These are phyloP conservation scores for Ascochyta rabiei DNA, from an alignment of 2,329 filamentous ascomycete genomes.

Conservation along the genomic window DNA sequence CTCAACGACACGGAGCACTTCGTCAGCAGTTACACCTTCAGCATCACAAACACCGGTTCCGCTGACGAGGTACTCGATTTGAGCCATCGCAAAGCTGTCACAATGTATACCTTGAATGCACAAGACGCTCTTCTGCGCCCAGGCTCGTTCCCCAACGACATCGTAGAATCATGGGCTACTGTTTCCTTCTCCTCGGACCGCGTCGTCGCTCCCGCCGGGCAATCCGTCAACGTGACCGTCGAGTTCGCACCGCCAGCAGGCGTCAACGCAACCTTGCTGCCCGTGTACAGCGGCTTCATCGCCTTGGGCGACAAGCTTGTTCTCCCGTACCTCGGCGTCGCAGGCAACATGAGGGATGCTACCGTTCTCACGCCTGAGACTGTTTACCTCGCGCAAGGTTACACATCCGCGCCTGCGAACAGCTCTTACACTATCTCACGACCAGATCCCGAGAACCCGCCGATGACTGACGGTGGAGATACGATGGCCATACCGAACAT, in stretches of 20 bases:
- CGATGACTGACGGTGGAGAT: no score
- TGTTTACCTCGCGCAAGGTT: constrained; percentile 19
- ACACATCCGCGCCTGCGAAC: background rate
- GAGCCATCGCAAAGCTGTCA: no score
- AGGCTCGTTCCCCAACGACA: constrained; percentile 13
- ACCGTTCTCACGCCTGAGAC: constrained; percentile 6
- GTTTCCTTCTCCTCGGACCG: constrained; percentile 16
- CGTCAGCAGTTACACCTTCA: constrained; percentile 29
- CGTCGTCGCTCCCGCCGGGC: constrained; percentile 24
- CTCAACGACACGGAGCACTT: constrained; percentile 36
- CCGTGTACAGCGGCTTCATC: constrained; percentile 33
- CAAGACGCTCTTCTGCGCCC: constrained; percentile 11
- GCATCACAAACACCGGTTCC: constrained; percentile 23
- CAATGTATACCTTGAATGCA: background rate
- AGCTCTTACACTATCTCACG: no score
- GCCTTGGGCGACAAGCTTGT: constrained; percentile 17
- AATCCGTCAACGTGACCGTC: constrained; percentile 19
- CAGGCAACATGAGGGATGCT: constrained; percentile 21
- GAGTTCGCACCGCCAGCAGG: constrained; percentile 28
- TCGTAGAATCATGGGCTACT: constrained; percentile 16
- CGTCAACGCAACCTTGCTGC: constrained; percentile 25
- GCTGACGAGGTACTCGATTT: background rate
- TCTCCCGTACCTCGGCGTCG: constrained; percentile 30
- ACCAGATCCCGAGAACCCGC: no score
- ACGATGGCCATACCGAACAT: no score